These are phyloP conservation scores for Boehmeria nivea DNA, from an alignment of 306 rosid species.

Conservation along the genomic window DNA sequence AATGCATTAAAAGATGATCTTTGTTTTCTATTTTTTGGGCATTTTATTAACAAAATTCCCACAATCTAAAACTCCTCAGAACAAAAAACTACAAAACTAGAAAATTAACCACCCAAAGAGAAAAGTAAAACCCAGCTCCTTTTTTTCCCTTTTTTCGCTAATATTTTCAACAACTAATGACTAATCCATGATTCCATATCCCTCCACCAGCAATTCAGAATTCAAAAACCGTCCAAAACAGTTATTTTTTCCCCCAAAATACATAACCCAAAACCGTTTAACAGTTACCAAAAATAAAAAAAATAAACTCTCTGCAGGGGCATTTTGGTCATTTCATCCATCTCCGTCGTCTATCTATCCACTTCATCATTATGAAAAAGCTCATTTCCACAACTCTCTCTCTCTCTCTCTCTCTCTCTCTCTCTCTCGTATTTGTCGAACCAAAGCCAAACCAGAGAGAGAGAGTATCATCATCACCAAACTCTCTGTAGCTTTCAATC, in stretches of 20 bases:
- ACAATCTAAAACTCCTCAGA: too few species aligned
- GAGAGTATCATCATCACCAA: slow-evolving; percentile 38
- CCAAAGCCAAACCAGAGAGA: slow-evolving; percentile 9
- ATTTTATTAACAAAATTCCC: too few species aligned
- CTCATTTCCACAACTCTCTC: slow-evolving; percentile 42
- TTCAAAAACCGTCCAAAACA: too few species aligned
- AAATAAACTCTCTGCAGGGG: slow-evolving; percentile 15
- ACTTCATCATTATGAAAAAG: slow-evolving; percentile 33
- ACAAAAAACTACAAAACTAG: too few species aligned
- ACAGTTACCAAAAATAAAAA: slow-evolving; percentile 16
- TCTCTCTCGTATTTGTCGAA: slow-evolving; percentile 36
- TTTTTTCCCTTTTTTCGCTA: too few species aligned
- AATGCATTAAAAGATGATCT: not conserved
- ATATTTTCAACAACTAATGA: too few species aligned
- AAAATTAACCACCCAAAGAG: too few species aligned
- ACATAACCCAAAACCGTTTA: slow-evolving; percentile 10
- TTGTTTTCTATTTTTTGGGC: too few species aligned
- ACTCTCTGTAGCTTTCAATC: slow-evolving; percentile 50
- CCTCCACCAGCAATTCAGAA: too few species aligned
- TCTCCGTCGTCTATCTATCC: slow-evolving; percentile 36
- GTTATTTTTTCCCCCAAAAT: slow-evolving; percentile 12
- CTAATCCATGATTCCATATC: too few species aligned
- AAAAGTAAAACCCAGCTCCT: too few species aligned
- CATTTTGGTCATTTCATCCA: slow-evolving; percentile 56
- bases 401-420: too few species aligned